Evolutionary conservation across 2,329 filamentous ascomycete genomes (phyloP).

Genomic region (Diaporthe velutina): DNA sequence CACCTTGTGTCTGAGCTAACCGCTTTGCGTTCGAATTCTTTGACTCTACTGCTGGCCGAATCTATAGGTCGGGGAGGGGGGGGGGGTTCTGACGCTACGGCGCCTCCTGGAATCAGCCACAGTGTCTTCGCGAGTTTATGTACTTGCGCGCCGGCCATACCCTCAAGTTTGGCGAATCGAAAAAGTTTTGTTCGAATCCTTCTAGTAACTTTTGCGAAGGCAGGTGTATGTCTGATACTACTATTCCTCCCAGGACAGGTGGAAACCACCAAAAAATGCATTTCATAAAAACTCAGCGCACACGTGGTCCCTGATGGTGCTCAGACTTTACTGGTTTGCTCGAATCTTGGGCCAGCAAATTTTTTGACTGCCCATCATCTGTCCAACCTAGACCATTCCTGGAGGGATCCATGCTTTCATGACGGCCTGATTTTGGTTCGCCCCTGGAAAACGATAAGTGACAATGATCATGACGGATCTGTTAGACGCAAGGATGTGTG

Average conservation of each 20-base stretch:
- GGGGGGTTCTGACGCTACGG: background rate
- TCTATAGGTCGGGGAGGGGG: no score
- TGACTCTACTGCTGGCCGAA: background rate
- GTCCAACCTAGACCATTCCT: background rate
- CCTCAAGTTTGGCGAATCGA: background rate
- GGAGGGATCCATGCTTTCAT: background rate
- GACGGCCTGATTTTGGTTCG: background rate
- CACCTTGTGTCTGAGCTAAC: background rate
- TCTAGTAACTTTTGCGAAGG: background rate
- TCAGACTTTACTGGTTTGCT: background rate
- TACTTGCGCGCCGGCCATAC: background rate
- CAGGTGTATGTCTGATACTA: background rate
- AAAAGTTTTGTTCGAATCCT: background rate
- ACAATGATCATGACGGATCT: background rate
- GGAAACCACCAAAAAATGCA: rapidly evolving
- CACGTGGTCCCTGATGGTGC: background rate
- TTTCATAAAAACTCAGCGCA: background rate
- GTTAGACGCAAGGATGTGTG: background rate
- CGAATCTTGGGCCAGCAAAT: background rate
- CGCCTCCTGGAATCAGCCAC: background rate
- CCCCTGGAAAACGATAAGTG: background rate
- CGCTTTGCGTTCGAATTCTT: background rate
- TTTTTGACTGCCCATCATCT: background rate
- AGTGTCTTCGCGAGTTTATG: background rate
- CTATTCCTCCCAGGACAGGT: background rate